Evolutionary conservation across 2,329 filamentous ascomycete species (phyloP), one percentile per base, ranked within the genome.

Genomic region (Aspergillus ochraceoroseus): DNA sequence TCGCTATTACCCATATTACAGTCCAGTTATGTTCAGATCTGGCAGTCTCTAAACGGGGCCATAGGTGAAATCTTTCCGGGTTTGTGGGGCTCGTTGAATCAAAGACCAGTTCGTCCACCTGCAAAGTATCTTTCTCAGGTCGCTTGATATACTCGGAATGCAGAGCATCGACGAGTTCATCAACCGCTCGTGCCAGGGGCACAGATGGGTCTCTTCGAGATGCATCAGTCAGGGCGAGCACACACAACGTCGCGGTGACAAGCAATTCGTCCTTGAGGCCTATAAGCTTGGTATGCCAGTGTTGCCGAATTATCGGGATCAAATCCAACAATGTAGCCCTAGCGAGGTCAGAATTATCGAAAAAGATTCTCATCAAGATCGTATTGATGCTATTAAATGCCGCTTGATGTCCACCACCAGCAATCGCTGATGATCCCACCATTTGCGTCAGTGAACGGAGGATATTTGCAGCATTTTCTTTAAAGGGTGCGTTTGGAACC

Each of bases 211-310:
- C 45, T 58, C 63, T 51, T 36, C 49, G 49, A 41, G 49, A 27
- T 46, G 58, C 58, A 36, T 75, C 68, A 17, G 74, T 61, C 20
- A 85, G 57, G 43, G 76, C 67, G 49, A 85, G 73, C 31, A 85
- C 67, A 48, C 83, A 79, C 6, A 82, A 66, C 47, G 85, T 79
- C 18, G 95, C 68, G 1, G 79, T 79, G 51, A 80, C 80, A 22
- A 94, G 71, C 60, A 95, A 83, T 60, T 88, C 87, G 49, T 90
- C 85, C 51, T 83, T 80, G 34, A 92, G 51, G 9, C 76, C 74
- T 17, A 75, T 64, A 31, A 77, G 76, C 51, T 84, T 85, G n/a
- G 77, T 75, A 48, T 80, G 73, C 89, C 90, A 98, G 67, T 87
- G 79, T 34, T 78, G 75, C 40, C 76, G 78, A 49, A 95, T 79